Percentiles rank a stretch among this genome's conserved stretches.
Conservation (phyloP, 441 rosid species). For the Jatropha multifida region DNA sequence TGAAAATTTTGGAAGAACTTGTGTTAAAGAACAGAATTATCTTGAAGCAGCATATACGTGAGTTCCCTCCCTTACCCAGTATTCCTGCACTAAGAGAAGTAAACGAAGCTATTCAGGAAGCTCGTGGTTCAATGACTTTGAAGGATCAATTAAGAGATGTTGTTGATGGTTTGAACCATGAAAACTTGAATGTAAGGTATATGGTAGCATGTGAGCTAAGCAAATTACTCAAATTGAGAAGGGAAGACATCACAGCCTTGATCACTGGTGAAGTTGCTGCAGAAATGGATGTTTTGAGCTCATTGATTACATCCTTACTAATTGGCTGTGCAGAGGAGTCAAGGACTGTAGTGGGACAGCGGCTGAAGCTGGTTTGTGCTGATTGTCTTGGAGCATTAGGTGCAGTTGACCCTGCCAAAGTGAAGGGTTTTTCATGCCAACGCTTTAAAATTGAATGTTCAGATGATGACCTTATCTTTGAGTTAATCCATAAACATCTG, state of each 20-base stretch:
- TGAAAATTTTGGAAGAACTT: slow-evolving; percentile 87
- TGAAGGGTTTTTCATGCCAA: slow-evolving; percentile 66
- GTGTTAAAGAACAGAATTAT: slow-evolving; percentile 78
- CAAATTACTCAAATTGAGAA: slow-evolving; percentile 73
- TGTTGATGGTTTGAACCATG: slow-evolving; percentile 86
- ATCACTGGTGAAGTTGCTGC: slow-evolving; percentile 77
- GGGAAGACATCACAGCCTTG: slow-evolving; percentile 77
- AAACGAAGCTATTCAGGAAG: slow-evolving; percentile 94
- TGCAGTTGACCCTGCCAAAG: slow-evolving; percentile 99
- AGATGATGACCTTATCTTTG: slow-evolving; percentile 99
- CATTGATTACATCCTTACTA: slow-evolving; percentile 82
- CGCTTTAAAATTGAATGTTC: slow-evolving; percentile 99
- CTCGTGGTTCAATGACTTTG: slow-evolving; percentile 85
- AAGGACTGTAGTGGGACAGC: slow-evolving; percentile 88
- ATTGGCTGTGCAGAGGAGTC: slow-evolving; percentile 99
- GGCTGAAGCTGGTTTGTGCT: slow-evolving; percentile 90
- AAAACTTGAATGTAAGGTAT: slow-evolving; percentile 96
- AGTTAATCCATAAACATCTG: slow-evolving; percentile 92
- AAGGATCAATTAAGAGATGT: slow-evolving; percentile 89
- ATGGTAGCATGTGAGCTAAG: slow-evolving; percentile 97
- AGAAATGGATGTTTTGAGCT: slow-evolving; percentile 86
- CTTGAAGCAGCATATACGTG: slow-evolving; percentile 86
- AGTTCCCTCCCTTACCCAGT: slow-evolving; percentile 93
- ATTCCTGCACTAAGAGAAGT: slow-evolving; percentile 76
- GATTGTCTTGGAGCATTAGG: slow-evolving; percentile 98